phyloP scores from a whole-genome alignment of 208 protist genomes.

The Trichomonas vaginalis region DNA sequence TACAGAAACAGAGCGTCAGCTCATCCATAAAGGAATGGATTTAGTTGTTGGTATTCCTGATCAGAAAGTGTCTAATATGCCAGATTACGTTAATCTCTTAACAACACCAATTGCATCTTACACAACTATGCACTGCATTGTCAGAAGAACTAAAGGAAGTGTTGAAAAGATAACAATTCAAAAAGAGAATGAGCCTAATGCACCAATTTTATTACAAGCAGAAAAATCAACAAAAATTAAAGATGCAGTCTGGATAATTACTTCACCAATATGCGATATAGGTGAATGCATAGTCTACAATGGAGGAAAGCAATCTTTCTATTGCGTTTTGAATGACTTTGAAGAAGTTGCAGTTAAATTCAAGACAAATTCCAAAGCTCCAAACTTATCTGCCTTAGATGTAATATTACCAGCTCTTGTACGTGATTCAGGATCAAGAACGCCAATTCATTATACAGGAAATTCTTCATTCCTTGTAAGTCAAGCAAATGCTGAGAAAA shows the following conservation, averaged over 20 bases:
- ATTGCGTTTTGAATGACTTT: neutral
- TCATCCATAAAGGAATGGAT: neutral
- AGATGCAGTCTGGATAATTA: neutral
- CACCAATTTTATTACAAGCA: neutral
- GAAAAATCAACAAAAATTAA: neutral
- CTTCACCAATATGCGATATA: neutral
- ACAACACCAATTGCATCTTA: neutral
- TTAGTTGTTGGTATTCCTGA: neutral
- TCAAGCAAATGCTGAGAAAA: neutral
- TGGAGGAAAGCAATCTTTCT: neutral
- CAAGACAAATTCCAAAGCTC: neutral
- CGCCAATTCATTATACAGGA: neutral
- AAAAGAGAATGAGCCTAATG: neutral
- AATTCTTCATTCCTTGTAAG: neutral
- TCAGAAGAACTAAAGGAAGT: neutral
- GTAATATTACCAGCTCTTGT: neutral
- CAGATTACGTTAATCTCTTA: neutral
- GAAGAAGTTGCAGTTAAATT: conserved; percentile 7
- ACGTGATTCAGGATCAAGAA: neutral
- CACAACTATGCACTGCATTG: neutral
- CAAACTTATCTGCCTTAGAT: neutral
- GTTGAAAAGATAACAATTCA: neutral
- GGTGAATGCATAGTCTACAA: neutral
- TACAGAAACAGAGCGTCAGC: neutral
- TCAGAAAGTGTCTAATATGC: neutral